Conservation (phyloP, 1,284 basidiomycete species). For the Wolfiporia cocos region DNA sequence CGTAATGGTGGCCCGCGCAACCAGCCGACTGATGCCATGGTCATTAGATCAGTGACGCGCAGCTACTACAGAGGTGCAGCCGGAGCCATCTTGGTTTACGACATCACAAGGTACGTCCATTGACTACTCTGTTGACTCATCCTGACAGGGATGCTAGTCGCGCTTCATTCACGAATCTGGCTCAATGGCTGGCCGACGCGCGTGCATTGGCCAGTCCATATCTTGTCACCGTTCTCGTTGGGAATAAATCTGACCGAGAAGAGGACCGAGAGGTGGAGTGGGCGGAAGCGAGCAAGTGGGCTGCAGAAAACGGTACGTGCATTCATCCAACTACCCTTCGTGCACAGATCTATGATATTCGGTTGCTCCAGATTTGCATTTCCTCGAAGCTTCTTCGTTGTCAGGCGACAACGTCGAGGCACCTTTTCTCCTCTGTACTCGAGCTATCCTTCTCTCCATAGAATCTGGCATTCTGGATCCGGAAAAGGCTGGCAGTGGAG, state of each 20-base stretch:
- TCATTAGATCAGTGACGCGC: constrained; percentile 82
- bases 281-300: constrained; percentile 92
- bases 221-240: constrained; percentile 87
- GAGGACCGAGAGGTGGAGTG: constrained; percentile 94
- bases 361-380: constrained; percentile 67
- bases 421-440: constrained; percentile 87
- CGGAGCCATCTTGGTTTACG: constrained; percentile 92
- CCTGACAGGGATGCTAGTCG: constrained; percentile 41
- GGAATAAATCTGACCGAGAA: constrained; percentile 93
- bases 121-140: constrained; percentile 2
- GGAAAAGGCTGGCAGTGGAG: constrained; percentile 88
- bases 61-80: constrained; percentile 96
- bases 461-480: constrained; percentile 91
- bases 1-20: neutral
- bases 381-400: constrained; percentile 89
- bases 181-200: constrained; percentile 89
- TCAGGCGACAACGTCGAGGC: constrained; percentile 92
- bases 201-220: constrained; percentile 86
- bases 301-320: constrained; percentile 83
- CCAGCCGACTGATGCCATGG: constrained; percentile 1
- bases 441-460: constrained; percentile 89
- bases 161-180: constrained; percentile 75
- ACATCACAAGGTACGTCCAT: constrained; percentile 83
- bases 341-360: neutral
- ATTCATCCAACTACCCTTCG: neutral